Conservation (phyloP, 768 basidiomycete species). For the Mycena amicta region DNA sequence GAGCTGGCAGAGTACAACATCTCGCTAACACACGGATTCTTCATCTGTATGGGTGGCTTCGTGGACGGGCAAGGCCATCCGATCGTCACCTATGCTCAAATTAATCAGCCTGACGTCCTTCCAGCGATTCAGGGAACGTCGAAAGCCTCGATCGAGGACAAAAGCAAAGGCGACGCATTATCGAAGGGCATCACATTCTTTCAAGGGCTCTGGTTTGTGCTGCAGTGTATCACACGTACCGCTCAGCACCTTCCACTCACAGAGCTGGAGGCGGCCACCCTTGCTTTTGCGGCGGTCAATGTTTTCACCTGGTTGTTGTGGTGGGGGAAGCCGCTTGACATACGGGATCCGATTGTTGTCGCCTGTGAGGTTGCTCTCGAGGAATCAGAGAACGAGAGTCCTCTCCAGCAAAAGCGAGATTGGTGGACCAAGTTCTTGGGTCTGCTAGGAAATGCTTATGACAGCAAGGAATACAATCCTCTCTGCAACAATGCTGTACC, state of each 20-base stretch:
- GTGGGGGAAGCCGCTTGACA: slow-evolving; percentile 43
- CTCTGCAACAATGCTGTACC: too few relatives aligned
- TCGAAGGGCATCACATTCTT: slow-evolving; percentile 35
- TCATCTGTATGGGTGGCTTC: too few relatives aligned
- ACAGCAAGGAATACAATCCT: too few relatives aligned
- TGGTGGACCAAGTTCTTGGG: too few relatives aligned
- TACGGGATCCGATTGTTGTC: slow-evolving; percentile 25
- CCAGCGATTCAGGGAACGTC: slow-evolving; percentile 13
- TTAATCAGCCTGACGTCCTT: not conserved
- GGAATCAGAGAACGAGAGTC: not conserved
- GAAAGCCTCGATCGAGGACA: slow-evolving; percentile 33
- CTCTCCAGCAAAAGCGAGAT: too few relatives aligned
- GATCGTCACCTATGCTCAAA: not conserved
- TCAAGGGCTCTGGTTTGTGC: slow-evolving; percentile 39
- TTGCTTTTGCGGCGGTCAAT: slow-evolving; percentile 36
- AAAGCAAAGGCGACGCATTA: slow-evolving; percentile 33
- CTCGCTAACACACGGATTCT: too few relatives aligned
- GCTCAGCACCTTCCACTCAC: slow-evolving; percentile 30
- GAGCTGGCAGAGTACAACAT: not conserved
- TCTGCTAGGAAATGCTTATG: too few relatives aligned
- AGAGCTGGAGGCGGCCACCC: slow-evolving; percentile 38
- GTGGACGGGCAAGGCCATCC: slow-evolving; percentile 23
- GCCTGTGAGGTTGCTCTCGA: not conserved
- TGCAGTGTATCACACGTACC: slow-evolving; percentile 31
- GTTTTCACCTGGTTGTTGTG: slow-evolving; percentile 34